Evolutionary conservation across 1,139 yeast genomes (phyloP), one percentile per base, ranked within the genome.

Genomic region (Debaryomycetaceae sp.): DNA sequence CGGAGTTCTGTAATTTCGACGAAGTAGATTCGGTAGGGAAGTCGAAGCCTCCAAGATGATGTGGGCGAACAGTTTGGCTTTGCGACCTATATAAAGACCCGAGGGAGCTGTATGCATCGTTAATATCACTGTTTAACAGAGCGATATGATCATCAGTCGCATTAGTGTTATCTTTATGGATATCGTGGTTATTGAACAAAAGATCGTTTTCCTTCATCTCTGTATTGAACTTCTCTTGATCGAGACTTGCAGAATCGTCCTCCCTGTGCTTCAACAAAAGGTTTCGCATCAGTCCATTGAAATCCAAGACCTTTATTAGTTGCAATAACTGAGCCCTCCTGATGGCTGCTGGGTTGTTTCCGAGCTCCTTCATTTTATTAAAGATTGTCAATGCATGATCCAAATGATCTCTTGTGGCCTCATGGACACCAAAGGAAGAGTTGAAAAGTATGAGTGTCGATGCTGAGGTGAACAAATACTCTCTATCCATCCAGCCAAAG

Each of bases 401-500:
- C 46, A 87, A 67, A 55, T 85, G 89, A 36, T 77, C 81, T 44
- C 75, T 73, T 0, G 95, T 86, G 14, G 87, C 87, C 34, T 83
- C 88, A 57, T 86, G 88, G 6, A 86, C 85, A 6, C 95, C 95
- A 66, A 87, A 87, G 0, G 95, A 86, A 0, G 90, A 85, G 59
- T 84, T 87, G 59, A 85, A 87, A 34, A 87, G 66, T 11, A 86
- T 80, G 44, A 87, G 67, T 0, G 96, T 87, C 5, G 90, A 86
- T 1, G 95, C 84, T 0, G 95, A 81, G 0, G 93, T 85, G 60
- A 86, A 87, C 29, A 87, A 67, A 60, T 87, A 87, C 58, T 88
- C 96, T 55, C 96, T 70, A 59, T 88, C 96, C 89, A 87, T 85
- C 73, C 90, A 87, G 1, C 96, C 95, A 67, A 86, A 87, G 37